Conservation (phyloP, 257 asterid genomes). For the Gentiana dahurica region DNA sequence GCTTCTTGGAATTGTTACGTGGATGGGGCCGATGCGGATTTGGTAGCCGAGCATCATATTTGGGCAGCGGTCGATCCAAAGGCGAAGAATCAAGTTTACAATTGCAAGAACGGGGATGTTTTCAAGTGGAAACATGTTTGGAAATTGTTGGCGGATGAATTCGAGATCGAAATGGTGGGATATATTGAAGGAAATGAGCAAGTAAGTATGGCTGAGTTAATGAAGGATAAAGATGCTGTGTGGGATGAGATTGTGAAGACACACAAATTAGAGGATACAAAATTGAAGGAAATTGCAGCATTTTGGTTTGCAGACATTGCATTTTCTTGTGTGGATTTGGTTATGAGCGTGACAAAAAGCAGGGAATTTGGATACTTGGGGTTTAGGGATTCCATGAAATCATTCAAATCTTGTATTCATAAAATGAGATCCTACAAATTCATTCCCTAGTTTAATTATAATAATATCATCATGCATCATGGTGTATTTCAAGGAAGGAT, state of each 20-base stretch:
- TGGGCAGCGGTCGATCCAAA: constrained; percentile 31
- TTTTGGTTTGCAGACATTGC: constrained; percentile 28
- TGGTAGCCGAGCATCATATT: constrained; percentile 26
- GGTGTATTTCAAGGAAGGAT: too few species aligned
- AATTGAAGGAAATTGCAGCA: constrained; percentile 21
- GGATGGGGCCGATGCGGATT: constrained; percentile 22
- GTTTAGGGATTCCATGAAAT: constrained; percentile 21
- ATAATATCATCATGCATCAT: background rate
- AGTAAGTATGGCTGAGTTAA: constrained; percentile 19
- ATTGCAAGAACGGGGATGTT: constrained; percentile 27
- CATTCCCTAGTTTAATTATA: constrained; percentile 7
- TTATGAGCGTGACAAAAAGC: constrained; percentile 24
- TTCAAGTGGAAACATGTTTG: constrained; percentile 32
- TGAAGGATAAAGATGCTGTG: constrained; percentile 21
- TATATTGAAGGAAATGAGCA: constrained; percentile 15
- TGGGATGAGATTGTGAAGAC: constrained; percentile 32
- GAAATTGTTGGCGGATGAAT: constrained; percentile 19
- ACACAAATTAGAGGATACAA: constrained; percentile 16
- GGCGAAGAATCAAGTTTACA: constrained; percentile 23
- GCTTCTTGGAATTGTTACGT: constrained; percentile 19
- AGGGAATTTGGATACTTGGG: constrained; percentile 29
- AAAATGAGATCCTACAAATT: constrained; percentile 17
- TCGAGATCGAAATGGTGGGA: constrained; percentile 19
- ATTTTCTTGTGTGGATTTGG: constrained; percentile 5
- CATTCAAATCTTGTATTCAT: constrained; percentile 19